Evolutionary conservation across 2,329 filamentous ascomycete species (phyloP).

Genomic region (Hypomyces rosellus): DNA sequence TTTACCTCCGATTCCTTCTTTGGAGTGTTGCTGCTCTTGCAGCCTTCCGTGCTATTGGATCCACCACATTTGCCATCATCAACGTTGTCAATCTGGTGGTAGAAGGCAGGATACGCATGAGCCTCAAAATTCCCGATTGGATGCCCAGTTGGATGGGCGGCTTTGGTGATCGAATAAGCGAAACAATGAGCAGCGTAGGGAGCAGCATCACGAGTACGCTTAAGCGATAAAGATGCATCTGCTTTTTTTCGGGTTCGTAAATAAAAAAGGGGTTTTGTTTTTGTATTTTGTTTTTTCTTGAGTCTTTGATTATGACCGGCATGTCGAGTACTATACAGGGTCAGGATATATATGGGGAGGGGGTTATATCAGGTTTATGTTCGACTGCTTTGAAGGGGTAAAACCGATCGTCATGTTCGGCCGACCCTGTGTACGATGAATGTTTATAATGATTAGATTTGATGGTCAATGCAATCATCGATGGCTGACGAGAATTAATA

Average conservation of each 20-base stretch:
- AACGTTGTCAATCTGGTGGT: slow-evolving; percentile 79
- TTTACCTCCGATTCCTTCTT: slow-evolving; percentile 87
- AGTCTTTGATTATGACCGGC: not conserved
- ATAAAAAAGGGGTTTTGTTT: not conserved
- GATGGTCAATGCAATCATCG: slow-evolving; percentile 3
- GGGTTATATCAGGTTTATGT: not conserved
- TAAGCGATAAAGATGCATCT: slow-evolving; percentile 11
- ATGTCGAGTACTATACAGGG: not conserved
- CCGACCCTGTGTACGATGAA: slow-evolving; percentile 14
- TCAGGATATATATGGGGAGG: not conserved
- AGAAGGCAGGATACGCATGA: slow-evolving; percentile 69
- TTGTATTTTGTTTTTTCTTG: slow-evolving; percentile 1
- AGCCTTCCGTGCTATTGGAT: slow-evolving; percentile 80
- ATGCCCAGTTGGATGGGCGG: slow-evolving; percentile 39
- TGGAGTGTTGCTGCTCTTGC: slow-evolving; percentile 86
- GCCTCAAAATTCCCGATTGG: slow-evolving; percentile 49
- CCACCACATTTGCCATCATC: slow-evolving; percentile 73
- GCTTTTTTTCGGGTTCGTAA: not conserved
- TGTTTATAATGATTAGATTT: slow-evolving; percentile 10
- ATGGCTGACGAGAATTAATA: not conserved
- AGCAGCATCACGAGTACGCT: slow-evolving; percentile 41
- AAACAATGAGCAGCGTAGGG: slow-evolving; percentile 44
- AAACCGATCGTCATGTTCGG: slow-evolving; percentile 5
- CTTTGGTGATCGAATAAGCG: slow-evolving; percentile 37
- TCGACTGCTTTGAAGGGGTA: not conserved